Evolutionary conservation across 768 basidiomycete species (phyloP), one percentile per base, ranked within the genome.

Genomic region (Chalciporus sphaerocephalus): DNA sequence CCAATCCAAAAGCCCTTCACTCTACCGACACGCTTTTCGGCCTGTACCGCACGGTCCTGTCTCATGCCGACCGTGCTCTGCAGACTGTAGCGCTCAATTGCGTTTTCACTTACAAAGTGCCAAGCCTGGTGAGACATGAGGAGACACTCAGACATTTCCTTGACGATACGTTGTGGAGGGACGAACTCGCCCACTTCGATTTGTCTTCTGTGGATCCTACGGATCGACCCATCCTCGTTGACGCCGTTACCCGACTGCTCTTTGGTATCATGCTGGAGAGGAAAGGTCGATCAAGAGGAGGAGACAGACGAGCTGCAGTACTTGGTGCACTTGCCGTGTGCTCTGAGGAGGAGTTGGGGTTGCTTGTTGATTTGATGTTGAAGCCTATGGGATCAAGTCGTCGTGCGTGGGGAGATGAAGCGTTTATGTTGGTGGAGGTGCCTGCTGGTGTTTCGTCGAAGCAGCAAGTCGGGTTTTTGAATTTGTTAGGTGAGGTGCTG

Each of bases 261-360:
- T 99, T 86, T 66, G 96, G 95, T 2, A 60, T 89, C 50, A 88
- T 97, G 84, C 74, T 89, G 34, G 88, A 93, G 59, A 81, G 77
- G 52, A 79, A 76, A 52, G 87, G 90, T 2, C 76, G 84, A 5
- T 67, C 78, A 9, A 76, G 77, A 25, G 83, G 85, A 16, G 80
- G 77, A 7, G 75, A 76, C 5, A 82, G 85, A 47, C 71, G 88
- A 17, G 77, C 82, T 7, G 90, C 92, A 2, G 80, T 96, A 17
- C 69, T 98, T 32, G 71, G 79, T 13, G 68, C 84, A 0, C 70
- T 98, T 15, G 78, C 75, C 1, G 79, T 79, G 2, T 93, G 89
- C 57, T 72, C 75, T 0, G 74, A 86, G 34, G 73, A 78, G 13
- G 95, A 97, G 59, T 74, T 98, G 6, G 70, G 69, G 0, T 69